Conservation (phyloP, 352 stramenopile species). For the Poterioochromonas sp. region DNA sequence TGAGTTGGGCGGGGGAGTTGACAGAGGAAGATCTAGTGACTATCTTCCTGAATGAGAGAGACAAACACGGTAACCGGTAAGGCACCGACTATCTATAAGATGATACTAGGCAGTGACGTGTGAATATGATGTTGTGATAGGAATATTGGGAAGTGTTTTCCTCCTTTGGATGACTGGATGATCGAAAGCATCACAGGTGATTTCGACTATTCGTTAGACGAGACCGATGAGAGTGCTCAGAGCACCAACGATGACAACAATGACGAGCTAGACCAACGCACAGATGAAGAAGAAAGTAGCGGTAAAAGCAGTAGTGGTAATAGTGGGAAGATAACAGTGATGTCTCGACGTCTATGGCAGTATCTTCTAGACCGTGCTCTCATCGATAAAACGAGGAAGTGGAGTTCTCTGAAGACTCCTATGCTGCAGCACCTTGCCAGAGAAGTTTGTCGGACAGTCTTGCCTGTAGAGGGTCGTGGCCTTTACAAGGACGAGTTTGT, state of each 20-base stretch:
- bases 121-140: not conserved
- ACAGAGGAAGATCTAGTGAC: not conserved
- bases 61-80: not conserved
- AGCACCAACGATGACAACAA: constrained; percentile 15
- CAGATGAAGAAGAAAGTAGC: constrained; percentile 15
- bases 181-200: too few species aligned
- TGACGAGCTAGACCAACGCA: constrained; percentile 17
- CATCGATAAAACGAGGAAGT: constrained; percentile 22
- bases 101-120: not conserved
- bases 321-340: not conserved
- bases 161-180: constrained; percentile 32
- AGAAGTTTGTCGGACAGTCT: too few species aligned
- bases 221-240: too few species aligned
- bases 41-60: not conserved
- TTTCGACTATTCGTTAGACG: too few species aligned
- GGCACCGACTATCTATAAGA: not conserved
- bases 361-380: constrained; percentile 44
- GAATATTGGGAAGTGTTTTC: constrained; percentile 43
- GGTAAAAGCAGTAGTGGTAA: not conserved
- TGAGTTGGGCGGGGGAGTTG: not conserved
- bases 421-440: too few species aligned
- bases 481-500: constrained; percentile 76
- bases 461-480: constrained; percentile 29
- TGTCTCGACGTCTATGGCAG: constrained; percentile 53
- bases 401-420: too few species aligned